A percentile compares a stretch with the other conserved stretches of the same genome.
phyloP scores from a whole-genome alignment of 345 rosid genomes.

The Gossypium longicalyx region DNA sequence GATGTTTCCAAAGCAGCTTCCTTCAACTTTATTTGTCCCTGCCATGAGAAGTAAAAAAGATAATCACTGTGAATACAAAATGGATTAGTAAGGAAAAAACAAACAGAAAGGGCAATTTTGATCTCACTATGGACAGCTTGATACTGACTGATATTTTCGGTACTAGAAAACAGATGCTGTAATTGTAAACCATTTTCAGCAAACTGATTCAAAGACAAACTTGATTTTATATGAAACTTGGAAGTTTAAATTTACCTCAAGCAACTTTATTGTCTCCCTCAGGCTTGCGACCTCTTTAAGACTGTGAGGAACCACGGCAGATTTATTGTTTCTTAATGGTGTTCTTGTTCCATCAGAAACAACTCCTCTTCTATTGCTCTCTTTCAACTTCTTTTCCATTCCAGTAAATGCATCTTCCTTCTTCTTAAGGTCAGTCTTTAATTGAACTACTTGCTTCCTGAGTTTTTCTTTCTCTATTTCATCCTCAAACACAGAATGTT shows the following conservation, averaged over 20 bases:
- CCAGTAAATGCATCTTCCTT: conserved; percentile 45
- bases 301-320: conserved; percentile 33
- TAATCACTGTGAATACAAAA: neutral
- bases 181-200: neutral
- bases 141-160: neutral
- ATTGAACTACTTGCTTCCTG: conserved; percentile 45
- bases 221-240: neutral
- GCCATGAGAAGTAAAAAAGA: conserved; percentile 20
- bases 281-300: conserved; percentile 52
- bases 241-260: conserved; percentile 47
- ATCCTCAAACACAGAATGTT: conserved; percentile 39
- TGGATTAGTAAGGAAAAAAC: neutral
- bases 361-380: conserved; percentile 33
- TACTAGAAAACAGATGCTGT: neutral
- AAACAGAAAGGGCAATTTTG: neutral
- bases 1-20: conserved; percentile 60
- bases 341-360: conserved; percentile 37
- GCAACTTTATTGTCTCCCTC: conserved; percentile 52
- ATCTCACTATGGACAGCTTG: neutral
- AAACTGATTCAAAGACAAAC: neutral
- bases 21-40: conserved; percentile 64
- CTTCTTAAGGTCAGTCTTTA: conserved; percentile 64
- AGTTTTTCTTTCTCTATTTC: conserved; percentile 65
- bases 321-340: conserved; percentile 38
- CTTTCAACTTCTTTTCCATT: conserved; percentile 56